Base-by-base conservation (phyloP, 164 flowering plant species). In the Vitis rupestris region DNA sequence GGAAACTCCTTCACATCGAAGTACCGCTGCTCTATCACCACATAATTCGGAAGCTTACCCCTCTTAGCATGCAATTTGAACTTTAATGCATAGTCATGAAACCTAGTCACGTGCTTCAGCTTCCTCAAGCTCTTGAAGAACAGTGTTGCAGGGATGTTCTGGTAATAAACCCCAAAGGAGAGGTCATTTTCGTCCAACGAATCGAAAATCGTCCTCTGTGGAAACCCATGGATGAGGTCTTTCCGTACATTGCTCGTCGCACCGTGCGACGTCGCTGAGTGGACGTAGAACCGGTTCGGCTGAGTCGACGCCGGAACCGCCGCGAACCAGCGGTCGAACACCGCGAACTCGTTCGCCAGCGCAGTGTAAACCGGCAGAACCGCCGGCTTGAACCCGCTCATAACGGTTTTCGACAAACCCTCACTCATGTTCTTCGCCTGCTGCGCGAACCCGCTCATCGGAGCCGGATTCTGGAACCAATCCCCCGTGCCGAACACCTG, bases 251-350 rank as follows among this genome's bases (percentile, higher is more conserved):
- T 91, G 82, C 97, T 90, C 37, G 72, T 67, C 29, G 88, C 88
- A 15, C 98, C 98, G 72, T 90, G 94, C 0, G 98, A 94, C 0
- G 98, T 94, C n/a, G 97, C 97, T 2, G 98, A 94, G 79, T 94
- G 97, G 44, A 89, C 87, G 75, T 85, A 94, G 70, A 94, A 86
- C 72, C 98, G 88, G 76, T 94, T 94, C 66, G 98, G 98, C 82
- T 94, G 98, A 30, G 98, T 94, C 63, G 94, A 89, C 3, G 93
- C 79, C 6, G 97, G 98, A 2, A 90, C 93, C 30, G 97, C 90
- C 2, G 93, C 94, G 76, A 89, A 90, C 98, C 97, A 90, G 79
- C 90, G 81, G 72, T 92, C 90, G 79, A 93, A 82, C 14, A 93
- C 89, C 0, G 84, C 91, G 71, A 94, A 94, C 79, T 91, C 85